These are phyloP conservation scores for Tardiomyces digboiensis DNA, from an alignment of 1,139 yeast genomes.

Conservation along the genomic window DNA sequence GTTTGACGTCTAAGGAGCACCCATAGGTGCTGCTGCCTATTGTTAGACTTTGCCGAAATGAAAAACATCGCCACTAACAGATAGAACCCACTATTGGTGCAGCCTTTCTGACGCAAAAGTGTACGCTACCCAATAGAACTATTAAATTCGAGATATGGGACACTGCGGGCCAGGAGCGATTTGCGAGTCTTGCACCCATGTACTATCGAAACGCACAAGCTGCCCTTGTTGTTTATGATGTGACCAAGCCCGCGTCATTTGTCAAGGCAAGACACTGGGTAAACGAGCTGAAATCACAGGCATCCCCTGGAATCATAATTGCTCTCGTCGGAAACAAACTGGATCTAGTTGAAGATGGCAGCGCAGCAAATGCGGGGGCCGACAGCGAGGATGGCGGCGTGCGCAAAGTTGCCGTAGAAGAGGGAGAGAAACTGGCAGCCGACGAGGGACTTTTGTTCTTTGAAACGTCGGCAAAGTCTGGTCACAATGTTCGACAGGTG, in stretches of 20 bases:
- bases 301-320: slow-evolving; percentile 80
- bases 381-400: slow-evolving; percentile 23
- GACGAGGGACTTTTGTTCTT: slow-evolving; percentile 86
- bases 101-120: slow-evolving; percentile 91
- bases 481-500: slow-evolving; percentile 86
- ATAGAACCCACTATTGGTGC: slow-evolving; percentile 95
- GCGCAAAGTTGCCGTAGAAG: slow-evolving; percentile 80
- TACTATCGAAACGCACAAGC: slow-evolving; percentile 99
- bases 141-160: slow-evolving; percentile 98
- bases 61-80: not conserved
- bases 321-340: slow-evolving; percentile 92
- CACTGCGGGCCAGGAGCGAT: slow-evolving; percentile 97
- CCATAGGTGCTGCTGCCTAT: not conserved
- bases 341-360: slow-evolving; percentile 41
- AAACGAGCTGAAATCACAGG: slow-evolving; percentile 92
- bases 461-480: slow-evolving; percentile 93
- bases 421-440: slow-evolving; percentile 70
- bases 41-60: not conserved
- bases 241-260: slow-evolving; percentile 95
- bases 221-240: slow-evolving; percentile 91
- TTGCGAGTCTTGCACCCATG: slow-evolving; percentile 96
- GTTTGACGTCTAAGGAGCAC: not conserved
- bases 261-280: slow-evolving; percentile 99
- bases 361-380: slow-evolving; percentile 22
- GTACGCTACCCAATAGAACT: slow-evolving; percentile 81